These are phyloP conservation scores for Asterophora parasitica DNA, from an alignment of 768 basidiomycete species.

Conservation along the genomic window DNA sequence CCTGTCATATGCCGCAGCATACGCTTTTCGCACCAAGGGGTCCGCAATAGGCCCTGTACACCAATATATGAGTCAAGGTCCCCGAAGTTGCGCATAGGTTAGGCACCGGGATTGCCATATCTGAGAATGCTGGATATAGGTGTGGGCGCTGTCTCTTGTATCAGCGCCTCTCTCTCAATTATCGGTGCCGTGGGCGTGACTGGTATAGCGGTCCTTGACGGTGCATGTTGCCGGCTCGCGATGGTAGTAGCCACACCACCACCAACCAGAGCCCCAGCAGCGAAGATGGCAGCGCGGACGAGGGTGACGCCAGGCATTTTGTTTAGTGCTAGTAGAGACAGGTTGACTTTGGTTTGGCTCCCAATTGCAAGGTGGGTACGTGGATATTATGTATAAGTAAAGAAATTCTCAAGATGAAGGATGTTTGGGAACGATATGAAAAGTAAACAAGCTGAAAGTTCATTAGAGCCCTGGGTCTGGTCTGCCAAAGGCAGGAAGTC, in stretches of 20 bases:
- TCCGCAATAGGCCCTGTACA: conserved; percentile 80
- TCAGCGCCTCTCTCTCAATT: conserved; percentile 42
- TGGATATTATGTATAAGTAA: too few relatives aligned
- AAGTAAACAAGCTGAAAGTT: too few relatives aligned
- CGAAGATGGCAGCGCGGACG: conserved; percentile 69
- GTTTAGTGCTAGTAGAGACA: not conserved
- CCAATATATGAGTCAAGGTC: conserved; percentile 1
- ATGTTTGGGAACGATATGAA: too few relatives aligned
- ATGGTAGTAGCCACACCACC: conserved; percentile 62
- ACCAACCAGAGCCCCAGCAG: conserved; percentile 78
- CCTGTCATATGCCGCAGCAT: conserved; percentile 88
- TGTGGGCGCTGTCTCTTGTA: conserved; percentile 31
- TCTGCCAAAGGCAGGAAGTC: conserved; percentile 2
- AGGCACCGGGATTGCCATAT: conserved; percentile 86
- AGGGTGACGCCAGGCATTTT: conserved; percentile 34
- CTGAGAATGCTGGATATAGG: conserved; percentile 46
- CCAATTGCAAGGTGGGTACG: too few relatives aligned
- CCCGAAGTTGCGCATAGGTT: conserved; percentile 17
- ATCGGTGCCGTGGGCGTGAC: conserved; percentile 28
- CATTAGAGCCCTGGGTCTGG: too few relatives aligned
- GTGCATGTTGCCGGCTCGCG: conserved; percentile 25
- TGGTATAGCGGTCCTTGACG: conserved; percentile 10
- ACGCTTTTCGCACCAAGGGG: conserved; percentile 72
- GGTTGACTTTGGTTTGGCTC: not conserved
- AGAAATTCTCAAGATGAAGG: too few relatives aligned